Base-by-base conservation (phyloP, 805 yeast genomes). In the Candida namnaoensis region DNA sequence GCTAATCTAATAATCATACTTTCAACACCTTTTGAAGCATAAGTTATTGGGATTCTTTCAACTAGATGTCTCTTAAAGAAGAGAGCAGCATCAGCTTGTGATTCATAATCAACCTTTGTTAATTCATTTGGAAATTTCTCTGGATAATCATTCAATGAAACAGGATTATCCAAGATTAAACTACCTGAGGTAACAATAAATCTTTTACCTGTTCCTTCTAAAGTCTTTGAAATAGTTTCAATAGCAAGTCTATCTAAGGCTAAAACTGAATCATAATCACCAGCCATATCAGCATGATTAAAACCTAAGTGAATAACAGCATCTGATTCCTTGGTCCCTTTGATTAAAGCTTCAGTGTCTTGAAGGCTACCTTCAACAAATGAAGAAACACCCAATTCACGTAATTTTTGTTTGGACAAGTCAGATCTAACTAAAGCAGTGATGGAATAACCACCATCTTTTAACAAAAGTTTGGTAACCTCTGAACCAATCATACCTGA, bases 291-390 rank as follows among this genome's bases (percentile, higher is more conserved):
- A 39, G 64, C 64, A 43, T 61, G 64, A 26, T 52, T 45, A 45
- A 58, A 66, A 1, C 61, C 73, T 35, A 63, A 43, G 41, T 66
- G 71, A n/a, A 65, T 38, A 12, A 62, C 60, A 8, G 60, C 71
- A 41, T 68, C 73, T 8, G 59, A 40, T 37, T 50, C 52, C 7
- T 41, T 25, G 11, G 65, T 60, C 5, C 50, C 61, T 36, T 55
- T 45, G 23, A 41, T 49, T 12, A 68, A 49, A 2, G 49, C 34
- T 0, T 63, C 66, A 3, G 53, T 28, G 35, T 57, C 58, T 13
- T 45, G 44, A 3, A 68, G 44, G 10, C 45, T 53, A 23, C 72
- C 72, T 14, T 42, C 38, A 23, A 64, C 40, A 6, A 53, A 50
- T 35, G 53, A 46, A 25, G 44, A 33, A 10, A 51, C 54, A 9